These are phyloP conservation scores for Solanum chacoense DNA, from an alignment of 305 asterid species.

Conservation along the genomic window DNA sequence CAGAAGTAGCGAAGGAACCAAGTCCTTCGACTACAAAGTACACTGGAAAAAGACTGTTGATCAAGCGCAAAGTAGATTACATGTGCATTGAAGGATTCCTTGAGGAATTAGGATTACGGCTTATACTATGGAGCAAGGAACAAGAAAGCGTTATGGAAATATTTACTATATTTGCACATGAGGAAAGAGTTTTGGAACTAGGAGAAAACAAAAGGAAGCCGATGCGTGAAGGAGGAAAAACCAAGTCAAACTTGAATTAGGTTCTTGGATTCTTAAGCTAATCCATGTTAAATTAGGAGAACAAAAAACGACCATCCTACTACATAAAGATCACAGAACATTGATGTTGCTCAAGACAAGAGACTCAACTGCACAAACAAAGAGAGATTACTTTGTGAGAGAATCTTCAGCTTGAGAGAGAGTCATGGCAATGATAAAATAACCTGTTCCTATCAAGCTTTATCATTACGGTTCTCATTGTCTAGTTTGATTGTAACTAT, in stretches of 20 bases:
- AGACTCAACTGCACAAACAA: background rate
- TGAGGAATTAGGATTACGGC: background rate
- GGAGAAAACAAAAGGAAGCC: background rate
- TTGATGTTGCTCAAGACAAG: background rate
- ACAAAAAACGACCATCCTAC: background rate
- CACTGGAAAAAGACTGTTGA: background rate
- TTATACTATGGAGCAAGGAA: background rate
- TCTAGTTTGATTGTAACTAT: background rate
- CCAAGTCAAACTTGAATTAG: background rate
- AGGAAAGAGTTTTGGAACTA: background rate
- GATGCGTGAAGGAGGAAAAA: background rate
- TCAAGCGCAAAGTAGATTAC: background rate
- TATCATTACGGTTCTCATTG: background rate
- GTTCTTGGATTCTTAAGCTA: background rate
- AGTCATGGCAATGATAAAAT: background rate
- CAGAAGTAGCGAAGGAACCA: background rate
- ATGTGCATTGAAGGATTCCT: background rate
- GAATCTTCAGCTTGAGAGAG: background rate
- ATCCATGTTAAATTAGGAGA: background rate
- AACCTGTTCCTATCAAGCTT: background rate
- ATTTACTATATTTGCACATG: background rate
- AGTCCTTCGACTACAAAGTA: background rate
- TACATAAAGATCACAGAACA: background rate
- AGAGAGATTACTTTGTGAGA: background rate
- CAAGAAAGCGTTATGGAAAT: background rate